These are phyloP conservation scores for Neospora caninum DNA, from an alignment of 169 alveolate genomes.

Conservation along the genomic window DNA sequence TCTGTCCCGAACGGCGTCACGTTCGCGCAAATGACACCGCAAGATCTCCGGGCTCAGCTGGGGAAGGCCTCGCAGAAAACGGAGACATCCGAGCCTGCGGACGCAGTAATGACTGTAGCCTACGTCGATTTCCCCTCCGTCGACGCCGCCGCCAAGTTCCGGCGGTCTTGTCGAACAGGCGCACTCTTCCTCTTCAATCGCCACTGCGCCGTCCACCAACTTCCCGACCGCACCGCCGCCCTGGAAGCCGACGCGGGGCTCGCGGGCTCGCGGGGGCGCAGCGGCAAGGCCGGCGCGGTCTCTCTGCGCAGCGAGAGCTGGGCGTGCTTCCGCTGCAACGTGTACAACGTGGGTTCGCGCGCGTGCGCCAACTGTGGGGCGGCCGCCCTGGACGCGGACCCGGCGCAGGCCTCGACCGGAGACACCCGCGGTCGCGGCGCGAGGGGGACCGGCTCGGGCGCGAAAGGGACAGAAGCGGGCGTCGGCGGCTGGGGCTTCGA, in stretches of 20 bases:
- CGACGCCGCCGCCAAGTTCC: conserved; percentile 60
- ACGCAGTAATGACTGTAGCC: neutral
- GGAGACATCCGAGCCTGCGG: neutral
- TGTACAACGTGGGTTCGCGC: neutral
- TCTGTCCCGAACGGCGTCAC: conserved; percentile 56
- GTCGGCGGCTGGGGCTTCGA: conserved; percentile 47
- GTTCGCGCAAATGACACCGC: neutral
- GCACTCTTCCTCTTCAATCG: conserved; percentile 34
- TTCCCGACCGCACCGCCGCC: conserved; percentile 1
- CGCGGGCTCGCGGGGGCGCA: neutral
- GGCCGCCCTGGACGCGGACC: neutral
- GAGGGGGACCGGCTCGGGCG: neutral
- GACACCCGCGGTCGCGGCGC: conserved; percentile 20
- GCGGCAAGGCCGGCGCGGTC: conserved; percentile 28
- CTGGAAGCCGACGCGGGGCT: neutral
- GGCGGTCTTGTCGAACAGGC: conserved; percentile 18
- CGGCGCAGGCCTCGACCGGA: neutral
- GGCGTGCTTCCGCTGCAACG: neutral
- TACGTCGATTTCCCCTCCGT: conserved; percentile 59
- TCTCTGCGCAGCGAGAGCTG: neutral
- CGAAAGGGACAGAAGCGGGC: neutral
- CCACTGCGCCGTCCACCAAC: conserved; percentile 25
- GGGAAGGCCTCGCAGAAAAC: neutral
- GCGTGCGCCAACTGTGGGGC: neutral
- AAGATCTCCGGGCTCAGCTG: conserved; percentile 24